Base-by-base conservation (phyloP, 1,284 basidiomycete species). In the Ganoderma meredithae region DNA sequence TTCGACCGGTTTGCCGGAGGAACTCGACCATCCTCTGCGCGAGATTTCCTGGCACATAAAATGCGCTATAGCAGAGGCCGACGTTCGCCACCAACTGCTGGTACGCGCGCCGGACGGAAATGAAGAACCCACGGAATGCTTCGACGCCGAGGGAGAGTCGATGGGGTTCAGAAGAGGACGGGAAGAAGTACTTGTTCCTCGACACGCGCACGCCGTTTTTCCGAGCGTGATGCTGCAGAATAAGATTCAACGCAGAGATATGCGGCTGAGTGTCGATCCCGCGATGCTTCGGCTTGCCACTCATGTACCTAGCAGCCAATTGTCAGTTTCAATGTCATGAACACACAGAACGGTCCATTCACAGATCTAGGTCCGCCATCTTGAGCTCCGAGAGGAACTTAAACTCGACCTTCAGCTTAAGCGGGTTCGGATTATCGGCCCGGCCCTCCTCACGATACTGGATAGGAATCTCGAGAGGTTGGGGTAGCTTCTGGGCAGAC, bases 61-160 rank as follows among this genome's bases (percentile, higher is more conserved):
- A 94, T 0, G 90, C 90, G 0, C 90, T 86, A 85, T 90, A 90
- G 75, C 90, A 91, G 12, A 88, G 85, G 69, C 91, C 92, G 31
- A 93, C 85, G 73, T 93, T 93, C 61, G 93, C 87, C 85, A 90
- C 86, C 2, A 93, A 79, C 64, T 90, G 83, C 64, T 90, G 89
- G 78, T 84, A 87, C 9, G 85, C 82, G 0, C 89, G 88, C 0
- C 91, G 84, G 5, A 89, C 84, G 0, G 91, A 92, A 61, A 87
- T 82, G 77, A 86, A 93, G 75, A 90, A 93, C 0, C 91, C 92
- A 74, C 87, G 84, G 75, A 84, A 84, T 0, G 89, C 90, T 61
- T 86, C 83, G 1, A 92, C 76, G 0, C 88, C 86, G 2, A 79
- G 79, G 7, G 84, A 83, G 12, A 91, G 72, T 0, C 39, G 70